Evolutionary conservation across 208 protist species (phyloP).

Genomic region (Leishmania martiniquensis): DNA sequence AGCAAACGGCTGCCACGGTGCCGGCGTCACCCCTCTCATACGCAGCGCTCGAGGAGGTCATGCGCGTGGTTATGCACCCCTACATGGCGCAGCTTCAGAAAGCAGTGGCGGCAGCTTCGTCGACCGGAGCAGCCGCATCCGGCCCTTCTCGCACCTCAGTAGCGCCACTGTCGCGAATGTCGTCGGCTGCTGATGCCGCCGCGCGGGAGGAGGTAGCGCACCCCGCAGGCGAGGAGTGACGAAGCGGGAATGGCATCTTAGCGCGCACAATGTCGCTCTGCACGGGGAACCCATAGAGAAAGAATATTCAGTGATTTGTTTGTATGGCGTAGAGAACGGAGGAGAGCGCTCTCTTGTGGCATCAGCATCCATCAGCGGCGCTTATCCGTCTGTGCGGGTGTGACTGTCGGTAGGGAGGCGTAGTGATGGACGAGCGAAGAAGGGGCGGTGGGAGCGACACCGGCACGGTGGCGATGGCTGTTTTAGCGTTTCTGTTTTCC

Average conservation of each 20-base stretch:
- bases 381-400: neutral
- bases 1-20: neutral
- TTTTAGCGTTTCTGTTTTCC: neutral
- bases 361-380: neutral
- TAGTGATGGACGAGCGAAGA: neutral
- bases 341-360: neutral
- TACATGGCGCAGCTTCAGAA: slow-evolving; percentile 30
- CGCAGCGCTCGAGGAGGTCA: slow-evolving; percentile 26
- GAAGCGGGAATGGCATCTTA: neutral
- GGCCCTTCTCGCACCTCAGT: neutral
- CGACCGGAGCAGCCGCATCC: neutral
- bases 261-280: neutral
- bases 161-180: too few species aligned
- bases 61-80: slow-evolving; percentile 25
- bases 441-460: neutral
- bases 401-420: neutral
- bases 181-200: neutral
- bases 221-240: neutral
- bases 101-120: neutral
- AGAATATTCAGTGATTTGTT: too few species aligned
- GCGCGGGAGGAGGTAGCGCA: neutral
- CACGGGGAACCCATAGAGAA: neutral
- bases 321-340: neutral
- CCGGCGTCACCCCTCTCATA: slow-evolving; percentile 4
- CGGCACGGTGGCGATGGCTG: neutral